Conservation (phyloP, 805 yeast genomes). For the Yamadazyma phyllophila region DNA sequence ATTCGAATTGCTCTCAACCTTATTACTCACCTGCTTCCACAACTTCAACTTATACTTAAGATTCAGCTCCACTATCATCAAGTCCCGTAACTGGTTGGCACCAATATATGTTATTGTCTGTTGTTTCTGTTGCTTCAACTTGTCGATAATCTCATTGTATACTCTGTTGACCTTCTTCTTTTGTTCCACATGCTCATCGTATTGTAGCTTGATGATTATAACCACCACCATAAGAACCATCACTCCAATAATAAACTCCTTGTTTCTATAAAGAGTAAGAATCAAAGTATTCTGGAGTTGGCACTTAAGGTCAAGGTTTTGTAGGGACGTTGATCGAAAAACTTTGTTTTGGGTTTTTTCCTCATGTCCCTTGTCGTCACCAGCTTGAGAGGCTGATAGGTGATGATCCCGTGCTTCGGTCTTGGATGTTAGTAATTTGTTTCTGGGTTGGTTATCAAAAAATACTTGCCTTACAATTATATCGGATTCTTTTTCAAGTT, state of each 20-base stretch:
- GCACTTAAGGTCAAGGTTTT: constrained; percentile 57
- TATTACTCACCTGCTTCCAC: constrained; percentile 58
- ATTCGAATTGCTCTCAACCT: constrained; percentile 64
- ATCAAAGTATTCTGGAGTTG: constrained; percentile 52
- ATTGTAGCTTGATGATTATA: constrained; percentile 22
- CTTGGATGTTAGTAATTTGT: constrained; percentile 26
- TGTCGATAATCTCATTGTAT: constrained; percentile 47
- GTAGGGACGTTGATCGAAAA: constrained; percentile 73
- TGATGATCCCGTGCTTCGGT: constrained; percentile 10
- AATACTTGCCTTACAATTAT: constrained; percentile 75
- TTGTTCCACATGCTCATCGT: constrained; percentile 35
- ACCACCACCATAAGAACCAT: constrained; percentile 11
- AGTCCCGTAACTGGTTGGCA: constrained; percentile 70
- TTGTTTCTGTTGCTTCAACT: constrained; percentile 44
- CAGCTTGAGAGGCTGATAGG: constrained; percentile 8
- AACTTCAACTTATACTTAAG: constrained; percentile 41
- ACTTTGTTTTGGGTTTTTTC: constrained; percentile 44
- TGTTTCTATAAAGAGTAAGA: constrained; percentile 30
- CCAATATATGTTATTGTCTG: constrained; percentile 47
- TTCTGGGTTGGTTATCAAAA: constrained; percentile 12
- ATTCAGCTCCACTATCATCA: constrained; percentile 46
- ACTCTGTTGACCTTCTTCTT: constrained; percentile 44
- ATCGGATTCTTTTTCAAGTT: constrained; percentile 65
- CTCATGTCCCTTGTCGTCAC: constrained; percentile 24
- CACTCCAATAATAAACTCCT: constrained; percentile 19